phyloP scores from a whole-genome alignment of 176 grass and related monocot genomes.

The Saccharum spontaneum region DNA sequence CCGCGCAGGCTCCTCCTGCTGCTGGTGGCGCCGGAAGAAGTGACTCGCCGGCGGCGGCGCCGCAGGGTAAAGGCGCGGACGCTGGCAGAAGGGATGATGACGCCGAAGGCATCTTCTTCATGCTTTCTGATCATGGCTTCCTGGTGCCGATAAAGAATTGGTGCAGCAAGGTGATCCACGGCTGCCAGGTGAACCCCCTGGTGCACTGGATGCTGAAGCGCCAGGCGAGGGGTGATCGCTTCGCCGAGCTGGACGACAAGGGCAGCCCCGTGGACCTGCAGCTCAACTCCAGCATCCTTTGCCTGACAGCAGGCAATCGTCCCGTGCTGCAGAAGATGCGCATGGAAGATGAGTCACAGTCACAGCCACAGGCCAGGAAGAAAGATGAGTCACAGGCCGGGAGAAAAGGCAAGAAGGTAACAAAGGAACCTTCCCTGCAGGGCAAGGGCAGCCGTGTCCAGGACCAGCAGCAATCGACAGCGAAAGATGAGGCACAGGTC shows the following conservation, averaged over 20 bases:
- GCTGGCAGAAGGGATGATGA: background rate
- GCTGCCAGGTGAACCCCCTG: constrained; percentile 50
- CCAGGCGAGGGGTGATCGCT: background rate
- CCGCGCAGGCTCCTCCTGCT: background rate
- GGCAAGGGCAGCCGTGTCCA: background rate
- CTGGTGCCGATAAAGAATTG: constrained; percentile 39
- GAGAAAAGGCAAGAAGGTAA: background rate
- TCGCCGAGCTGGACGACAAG: background rate
- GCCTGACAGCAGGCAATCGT: constrained; percentile 30
- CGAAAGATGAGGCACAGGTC: background rate
- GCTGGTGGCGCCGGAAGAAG: background rate
- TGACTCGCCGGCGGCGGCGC: background rate
- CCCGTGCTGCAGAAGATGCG: background rate
- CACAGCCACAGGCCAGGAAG: background rate
- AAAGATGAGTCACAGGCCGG: background rate
- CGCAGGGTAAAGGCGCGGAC: background rate
- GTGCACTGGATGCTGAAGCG: constrained; percentile 62
- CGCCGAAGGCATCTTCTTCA: background rate
- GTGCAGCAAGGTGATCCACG: constrained; percentile 39
- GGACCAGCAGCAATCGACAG: background rate
- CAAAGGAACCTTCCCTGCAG: background rate
- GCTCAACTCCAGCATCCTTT: constrained; percentile 15
- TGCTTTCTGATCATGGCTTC: constrained; percentile 24
- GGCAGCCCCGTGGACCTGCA: background rate
- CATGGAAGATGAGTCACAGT: background rate